Base-by-base conservation (phyloP, 163 green algal genomes). In the Chlorella variabilis region DNA sequence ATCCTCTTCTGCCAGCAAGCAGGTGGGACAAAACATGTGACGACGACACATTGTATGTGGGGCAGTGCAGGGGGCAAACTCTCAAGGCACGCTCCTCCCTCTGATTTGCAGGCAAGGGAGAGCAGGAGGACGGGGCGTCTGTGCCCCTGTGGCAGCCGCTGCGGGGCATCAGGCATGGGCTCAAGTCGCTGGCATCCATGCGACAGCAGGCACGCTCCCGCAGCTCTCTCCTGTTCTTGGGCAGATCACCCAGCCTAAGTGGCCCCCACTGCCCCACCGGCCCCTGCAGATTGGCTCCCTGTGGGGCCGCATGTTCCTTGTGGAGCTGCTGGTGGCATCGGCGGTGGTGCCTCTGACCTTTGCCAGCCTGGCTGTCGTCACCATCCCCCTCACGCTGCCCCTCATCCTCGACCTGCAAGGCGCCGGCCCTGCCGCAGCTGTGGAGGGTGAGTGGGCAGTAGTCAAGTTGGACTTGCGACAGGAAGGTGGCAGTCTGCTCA, bases 271-370 rank as follows among this genome's bases (percentile, higher is more conserved):
- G 54, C 54, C 20, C 54, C 54, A n/a, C 23, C 54, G 5, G 54
- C 59, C 18, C 29, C 45, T 15, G 33, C 59, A 49, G 54, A 38
- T 85, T 5, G 39, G 48, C 8, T 17, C 54, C 21, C n/a, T 83
- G n/a, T 83, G 70, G 59, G 31, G 48, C 4, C 65, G 45, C 15
- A 51, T 83, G 23, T 79, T 83, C 34, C 0, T 61, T 2, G 85
- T 89, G 5, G 85, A 89, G 70, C 71, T 87, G 23, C 25, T 87
- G 25, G 85, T 87, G 29, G 78, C 85, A 3, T 56, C 75, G 6
- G 69, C 62, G 41, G 81, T 86, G 33, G 62, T 87, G 56, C 79
- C 79, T 8, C 34, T 63, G 1, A 75, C 81, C 31, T 82, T 87
- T 82, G 71, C 68, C 11, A 74, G 42, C 78, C 68, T 83, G 70